These are phyloP conservation scores for Zymoseptoria pseudotritici DNA, from an alignment of 2,329 filamentous ascomycete species.

Conservation along the genomic window DNA sequence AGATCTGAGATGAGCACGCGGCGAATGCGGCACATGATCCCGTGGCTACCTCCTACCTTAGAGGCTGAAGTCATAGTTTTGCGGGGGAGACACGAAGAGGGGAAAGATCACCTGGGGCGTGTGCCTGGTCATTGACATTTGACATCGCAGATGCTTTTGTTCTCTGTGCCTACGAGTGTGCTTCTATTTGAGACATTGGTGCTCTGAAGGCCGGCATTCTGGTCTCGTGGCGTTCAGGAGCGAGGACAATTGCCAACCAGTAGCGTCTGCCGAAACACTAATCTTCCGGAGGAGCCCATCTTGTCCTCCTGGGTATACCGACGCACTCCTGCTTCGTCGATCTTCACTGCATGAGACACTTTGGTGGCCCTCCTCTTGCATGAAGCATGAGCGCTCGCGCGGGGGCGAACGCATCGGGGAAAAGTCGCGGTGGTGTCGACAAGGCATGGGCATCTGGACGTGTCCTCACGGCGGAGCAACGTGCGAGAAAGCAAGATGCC, in stretches of 20 bases:
- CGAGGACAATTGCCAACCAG: background rate
- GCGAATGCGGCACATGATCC: background rate
- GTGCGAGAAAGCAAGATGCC: constrained; percentile 18
- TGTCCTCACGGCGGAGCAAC: constrained; percentile 18
- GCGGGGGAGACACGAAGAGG: background rate
- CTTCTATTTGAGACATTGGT: background rate
- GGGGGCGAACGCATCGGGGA: constrained; percentile 3
- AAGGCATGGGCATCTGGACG: constrained; percentile 17
- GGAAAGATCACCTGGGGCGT: background rate
- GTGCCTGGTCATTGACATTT: background rate
- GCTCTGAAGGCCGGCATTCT: background rate
- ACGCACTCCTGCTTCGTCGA: background rate
- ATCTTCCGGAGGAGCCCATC: background rate
- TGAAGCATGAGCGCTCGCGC: constrained; percentile 18
- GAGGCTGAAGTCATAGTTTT: background rate
- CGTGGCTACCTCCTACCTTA: background rate
- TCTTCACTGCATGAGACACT: background rate
- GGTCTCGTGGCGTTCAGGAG: background rate
- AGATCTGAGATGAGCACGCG: background rate
- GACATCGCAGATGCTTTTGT: background rate
- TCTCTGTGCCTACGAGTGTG: background rate
- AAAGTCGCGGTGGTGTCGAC: constrained; percentile 5
- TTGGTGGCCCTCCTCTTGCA: background rate
- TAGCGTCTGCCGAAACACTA: background rate
- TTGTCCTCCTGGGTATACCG: background rate